These are phyloP conservation scores for Beta vulgaris DNA, from an alignment of 148 eudicot species.

Conservation along the genomic window DNA sequence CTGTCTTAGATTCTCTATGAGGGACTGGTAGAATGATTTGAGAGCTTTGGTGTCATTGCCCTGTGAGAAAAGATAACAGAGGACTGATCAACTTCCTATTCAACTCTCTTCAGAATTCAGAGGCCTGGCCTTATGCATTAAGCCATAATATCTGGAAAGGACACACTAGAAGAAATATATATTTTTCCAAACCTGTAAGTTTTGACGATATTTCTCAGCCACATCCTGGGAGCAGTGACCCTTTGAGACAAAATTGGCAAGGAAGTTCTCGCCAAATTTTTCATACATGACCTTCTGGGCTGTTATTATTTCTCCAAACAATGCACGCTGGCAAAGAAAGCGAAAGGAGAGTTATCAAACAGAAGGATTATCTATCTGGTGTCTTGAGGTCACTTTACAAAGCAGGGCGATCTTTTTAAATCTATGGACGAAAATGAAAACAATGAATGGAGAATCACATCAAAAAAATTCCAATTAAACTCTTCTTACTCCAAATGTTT, in stretches of 20 bases:
- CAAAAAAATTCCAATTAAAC: too few relatives aligned
- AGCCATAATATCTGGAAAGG: neutral
- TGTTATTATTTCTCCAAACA: conserved; percentile 79
- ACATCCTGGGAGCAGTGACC: conserved; percentile 84
- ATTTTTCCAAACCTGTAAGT: conserved; percentile 61
- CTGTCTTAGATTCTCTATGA: conserved; percentile 69
- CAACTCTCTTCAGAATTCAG: neutral
- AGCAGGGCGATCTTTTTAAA: neutral
- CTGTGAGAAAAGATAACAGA: conserved; percentile 38
- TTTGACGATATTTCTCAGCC: conserved; percentile 84
- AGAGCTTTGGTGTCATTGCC: conserved; percentile 71
- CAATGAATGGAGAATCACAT: neutral
- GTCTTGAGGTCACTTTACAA: neutral
- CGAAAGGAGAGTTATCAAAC: neutral
- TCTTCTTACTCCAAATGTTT: too few relatives aligned
- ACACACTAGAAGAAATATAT: neutral
- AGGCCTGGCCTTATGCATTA: neutral
- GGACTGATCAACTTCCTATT: neutral
- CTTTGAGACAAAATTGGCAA: conserved; percentile 63
- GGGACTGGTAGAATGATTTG: conserved; percentile 70
- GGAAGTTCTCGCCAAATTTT: conserved; percentile 79
- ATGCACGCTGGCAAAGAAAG: conserved; percentile 50
- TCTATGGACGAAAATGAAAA: neutral
- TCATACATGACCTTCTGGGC: conserved; percentile 98
- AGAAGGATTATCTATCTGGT: too few relatives aligned